Evolutionary conservation across 352 stramenopile genomes (phyloP).

Genomic region (Lagenidium giganteum): DNA sequence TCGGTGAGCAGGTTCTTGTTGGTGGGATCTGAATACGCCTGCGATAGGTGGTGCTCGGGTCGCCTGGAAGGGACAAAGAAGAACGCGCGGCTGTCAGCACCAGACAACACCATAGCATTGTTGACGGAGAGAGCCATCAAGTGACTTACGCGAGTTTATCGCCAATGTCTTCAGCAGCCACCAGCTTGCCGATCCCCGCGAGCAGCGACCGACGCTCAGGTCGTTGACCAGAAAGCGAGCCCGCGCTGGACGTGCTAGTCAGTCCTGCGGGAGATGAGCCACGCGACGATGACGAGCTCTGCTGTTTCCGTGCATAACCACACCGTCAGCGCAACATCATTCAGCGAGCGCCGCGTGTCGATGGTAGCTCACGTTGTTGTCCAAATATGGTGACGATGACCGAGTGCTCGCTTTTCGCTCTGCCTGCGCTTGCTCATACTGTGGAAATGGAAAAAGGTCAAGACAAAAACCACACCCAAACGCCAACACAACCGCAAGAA

Average conservation of each 20-base stretch:
- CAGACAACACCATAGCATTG: too few relatives aligned
- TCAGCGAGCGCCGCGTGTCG: too few relatives aligned
- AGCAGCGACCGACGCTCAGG: slow-evolving; percentile 63
- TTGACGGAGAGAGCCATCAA: too few relatives aligned
- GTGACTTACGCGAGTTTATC: slow-evolving; percentile 32
- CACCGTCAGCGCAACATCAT: too few relatives aligned
- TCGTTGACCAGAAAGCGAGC: slow-evolving; percentile 31
- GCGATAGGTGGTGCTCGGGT: slow-evolving; percentile 38
- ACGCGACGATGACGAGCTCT: slow-evolving; percentile 7
- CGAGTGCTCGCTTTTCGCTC: not conserved
- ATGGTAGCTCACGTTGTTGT: not conserved
- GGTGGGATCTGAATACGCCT: slow-evolving; percentile 44
- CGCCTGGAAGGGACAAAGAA: slow-evolving; percentile 19
- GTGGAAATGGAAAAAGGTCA: not conserved
- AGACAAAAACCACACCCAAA: not conserved
- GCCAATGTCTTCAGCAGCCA: slow-evolving; percentile 47
- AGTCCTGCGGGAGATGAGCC: slow-evolving; percentile 11
- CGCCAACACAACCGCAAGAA: not conserved
- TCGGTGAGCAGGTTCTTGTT: slow-evolving; percentile 59
- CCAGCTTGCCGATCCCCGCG: slow-evolving; percentile 64
- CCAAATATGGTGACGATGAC: not conserved
- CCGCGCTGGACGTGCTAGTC: slow-evolving; percentile 18
- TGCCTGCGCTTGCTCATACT: slow-evolving; percentile 37
- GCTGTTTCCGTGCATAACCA: too few relatives aligned
- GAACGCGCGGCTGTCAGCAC: too few relatives aligned